Base-by-base conservation (phyloP, 129 eudicot genomes). In the Flaveria ramosissima region DNA sequence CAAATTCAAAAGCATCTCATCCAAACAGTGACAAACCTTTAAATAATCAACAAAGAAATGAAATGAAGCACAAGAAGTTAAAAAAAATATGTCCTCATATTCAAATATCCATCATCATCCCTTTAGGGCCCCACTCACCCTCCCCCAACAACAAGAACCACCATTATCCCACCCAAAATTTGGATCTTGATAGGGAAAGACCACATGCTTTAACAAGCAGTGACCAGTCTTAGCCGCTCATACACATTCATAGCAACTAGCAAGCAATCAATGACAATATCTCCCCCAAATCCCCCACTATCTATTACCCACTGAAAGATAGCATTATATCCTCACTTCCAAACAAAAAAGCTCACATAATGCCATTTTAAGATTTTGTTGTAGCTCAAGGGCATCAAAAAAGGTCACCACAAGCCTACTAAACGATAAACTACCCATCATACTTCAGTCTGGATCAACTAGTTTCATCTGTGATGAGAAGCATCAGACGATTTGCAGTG, bases 111-210 rank as follows among this genome's bases (percentile, higher is more conserved):
- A 81, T 88, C 86, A 88, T 82, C 81, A 82, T 60, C 23, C 45
- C 47, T 9, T 46, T 24, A 24, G 76, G 93, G 72, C 42, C 92
- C 92, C 83, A 66, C 78, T 65, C 55, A 20, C 70, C 81, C 83
- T 78, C 16, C 75, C 63, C 27, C 63, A 75, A 78, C 83, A 82
- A 84, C 86, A 88, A 77, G 92, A 89, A 92, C 92, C 86, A 86
- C 85, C 92, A 84, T 86, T 75, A 90, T 88, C 89, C 85, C 84
- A 80, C 83, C 85, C 85, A 86, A 77, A 84, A 72, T 48, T 86
- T 80, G 81, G 87, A 78, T 77, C 80, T 77, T 81, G 79, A 78
- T 80, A 60, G 82, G 80, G 89, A 89, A 73, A 84, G 88, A 80
- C 81, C 81, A 82, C 81, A 64, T 61, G 82, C 67, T 71, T 76